Percentiles rank a stretch among this genome's conserved stretches.
phyloP scores from a whole-genome alignment of 2,329 filamentous ascomycete genomes.

The Botrytis pseudocinerea region DNA sequence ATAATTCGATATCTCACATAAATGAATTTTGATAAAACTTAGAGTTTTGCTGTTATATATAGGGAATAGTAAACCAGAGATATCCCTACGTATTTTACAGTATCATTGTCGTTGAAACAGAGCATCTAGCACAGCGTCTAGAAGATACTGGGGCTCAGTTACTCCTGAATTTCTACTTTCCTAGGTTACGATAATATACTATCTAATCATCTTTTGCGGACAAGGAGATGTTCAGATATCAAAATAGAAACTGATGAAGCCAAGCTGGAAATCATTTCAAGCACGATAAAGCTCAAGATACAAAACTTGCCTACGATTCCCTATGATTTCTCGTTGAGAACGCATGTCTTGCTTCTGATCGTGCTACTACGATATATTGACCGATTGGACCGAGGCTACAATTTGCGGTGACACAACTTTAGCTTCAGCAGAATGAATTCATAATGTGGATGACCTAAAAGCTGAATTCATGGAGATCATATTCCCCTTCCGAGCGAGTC shows the following conservation, averaged over 20 bases:
- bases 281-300: background rate
- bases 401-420: constrained; percentile 14
- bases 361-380: constrained; percentile 5
- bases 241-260: background rate
- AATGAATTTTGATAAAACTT: constrained; percentile 1
- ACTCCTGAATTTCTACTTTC: constrained; percentile 9
- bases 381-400: constrained; percentile 11
- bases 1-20: constrained; percentile 13
- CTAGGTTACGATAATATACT: background rate
- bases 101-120: background rate
- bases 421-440: constrained; percentile 20
- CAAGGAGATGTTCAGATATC: background rate
- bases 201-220: background rate
- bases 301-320: background rate
- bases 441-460: constrained; percentile 17
- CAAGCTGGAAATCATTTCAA: background rate
- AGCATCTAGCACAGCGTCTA: background rate
- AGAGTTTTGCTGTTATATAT: background rate
- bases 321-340: background rate
- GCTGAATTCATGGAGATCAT: constrained; percentile 21
- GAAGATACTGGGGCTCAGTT: background rate
- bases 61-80: background rate
- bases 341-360: constrained; percentile 14
- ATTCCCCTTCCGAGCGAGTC: background rate
- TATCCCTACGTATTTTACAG: background rate